Conservation (phyloP, 768 basidiomycete genomes). For the Suillus plorans region DNA sequence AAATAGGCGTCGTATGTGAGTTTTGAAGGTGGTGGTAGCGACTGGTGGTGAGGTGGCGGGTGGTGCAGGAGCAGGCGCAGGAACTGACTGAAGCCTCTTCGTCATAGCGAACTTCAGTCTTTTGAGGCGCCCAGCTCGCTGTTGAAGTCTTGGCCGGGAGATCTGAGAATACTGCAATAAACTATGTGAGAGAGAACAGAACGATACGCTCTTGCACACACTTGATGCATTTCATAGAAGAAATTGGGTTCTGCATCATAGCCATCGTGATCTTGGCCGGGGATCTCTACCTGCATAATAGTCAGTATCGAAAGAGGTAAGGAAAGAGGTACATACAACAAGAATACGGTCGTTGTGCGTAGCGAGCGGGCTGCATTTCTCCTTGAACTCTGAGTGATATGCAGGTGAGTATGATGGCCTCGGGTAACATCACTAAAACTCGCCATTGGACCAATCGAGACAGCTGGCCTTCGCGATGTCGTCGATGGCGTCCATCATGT, state of each 20-base stretch:
- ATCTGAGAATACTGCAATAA: not conserved
- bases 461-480: too few relatives aligned
- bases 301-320: not conserved
- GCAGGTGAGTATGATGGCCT: too few relatives aligned
- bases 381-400: too few relatives aligned
- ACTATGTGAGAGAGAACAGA: not conserved
- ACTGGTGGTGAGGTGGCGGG: not conserved
- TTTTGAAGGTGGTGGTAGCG: not conserved
- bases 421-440: too few relatives aligned
- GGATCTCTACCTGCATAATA: not conserved
- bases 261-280: not conserved
- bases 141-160: not conserved
- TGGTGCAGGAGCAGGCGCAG: not conserved
- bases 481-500: too few relatives aligned
- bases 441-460: too few relatives aligned
- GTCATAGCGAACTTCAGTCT: not conserved
- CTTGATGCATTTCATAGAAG: not conserved
- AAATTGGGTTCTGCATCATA: not conserved
- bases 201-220: not conserved
- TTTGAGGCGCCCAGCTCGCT: not conserved
- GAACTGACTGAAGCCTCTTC: not conserved
- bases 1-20: not conserved
- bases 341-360: not conserved
- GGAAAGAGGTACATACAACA: not conserved
- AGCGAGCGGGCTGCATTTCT: not conserved